Evolutionary conservation across 495 filamentous ascomycete genomes (phyloP).

Genomic region (Viridothelium virens): DNA sequence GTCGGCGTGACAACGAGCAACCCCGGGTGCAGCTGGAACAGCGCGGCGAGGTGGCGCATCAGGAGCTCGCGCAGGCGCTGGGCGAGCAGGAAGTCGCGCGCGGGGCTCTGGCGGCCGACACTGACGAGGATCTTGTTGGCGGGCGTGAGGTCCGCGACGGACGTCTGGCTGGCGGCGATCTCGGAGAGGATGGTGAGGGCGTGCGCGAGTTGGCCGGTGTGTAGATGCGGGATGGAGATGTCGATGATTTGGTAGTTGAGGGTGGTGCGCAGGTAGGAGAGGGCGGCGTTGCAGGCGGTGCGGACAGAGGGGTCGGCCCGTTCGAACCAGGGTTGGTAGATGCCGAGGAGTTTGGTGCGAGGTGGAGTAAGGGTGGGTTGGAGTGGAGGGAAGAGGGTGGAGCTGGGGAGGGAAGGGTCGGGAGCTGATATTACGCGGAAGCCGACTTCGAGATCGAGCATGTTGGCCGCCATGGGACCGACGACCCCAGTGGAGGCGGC

Average conservation of each 20-base stretch:
- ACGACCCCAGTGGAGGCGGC: conserved; percentile 57
- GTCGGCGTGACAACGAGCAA: conserved; percentile 76
- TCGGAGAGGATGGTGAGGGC: conserved; percentile 63
- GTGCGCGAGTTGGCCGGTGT: conserved; percentile 69
- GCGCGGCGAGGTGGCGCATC: conserved; percentile 71
- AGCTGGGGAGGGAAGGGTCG: conserved; percentile 49
- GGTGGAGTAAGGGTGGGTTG: conserved; percentile 17
- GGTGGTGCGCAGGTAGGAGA: conserved; percentile 52
- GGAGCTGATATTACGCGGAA: conserved; percentile 71
- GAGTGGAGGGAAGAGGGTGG: conserved; percentile 46
- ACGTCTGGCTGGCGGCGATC: conserved; percentile 32
- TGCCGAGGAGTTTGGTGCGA: conserved; percentile 53
- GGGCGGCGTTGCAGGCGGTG: conserved; percentile 48
- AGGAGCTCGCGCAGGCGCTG: conserved; percentile 67
- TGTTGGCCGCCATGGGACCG: conserved; percentile 71
- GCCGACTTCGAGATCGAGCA: conserved; percentile 72
- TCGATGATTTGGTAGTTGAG: conserved; percentile 61
- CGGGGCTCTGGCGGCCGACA: conserved; percentile 54
- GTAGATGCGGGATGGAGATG: conserved; percentile 68
- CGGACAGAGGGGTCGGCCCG: conserved; percentile 57
- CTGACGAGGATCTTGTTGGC: conserved; percentile 68
- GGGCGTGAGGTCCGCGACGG: conserved; percentile 48
- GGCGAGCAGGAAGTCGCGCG: conserved; percentile 62
- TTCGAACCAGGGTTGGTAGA: conserved; percentile 69
- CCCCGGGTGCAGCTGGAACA: conserved; percentile 67